Conservation (phyloP, 1,139 yeast genomes). For the Hansenula lynferdii region DNA sequence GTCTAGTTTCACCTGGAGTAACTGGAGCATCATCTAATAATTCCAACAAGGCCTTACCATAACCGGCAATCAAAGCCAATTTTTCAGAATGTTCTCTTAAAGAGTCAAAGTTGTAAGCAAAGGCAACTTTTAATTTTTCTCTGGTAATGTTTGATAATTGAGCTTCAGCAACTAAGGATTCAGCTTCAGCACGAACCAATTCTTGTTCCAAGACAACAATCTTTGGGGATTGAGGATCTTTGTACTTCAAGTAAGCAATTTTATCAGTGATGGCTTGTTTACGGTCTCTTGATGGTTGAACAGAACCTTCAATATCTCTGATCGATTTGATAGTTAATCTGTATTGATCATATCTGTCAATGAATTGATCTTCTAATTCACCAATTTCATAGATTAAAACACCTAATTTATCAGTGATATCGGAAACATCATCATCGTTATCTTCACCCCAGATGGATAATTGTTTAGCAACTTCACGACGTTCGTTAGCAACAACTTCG, state of each 20-base stretch:
- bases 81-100: constrained; percentile 96
- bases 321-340: constrained; percentile 92
- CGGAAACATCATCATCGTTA: constrained; percentile 95
- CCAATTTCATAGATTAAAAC: constrained; percentile 94
- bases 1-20: constrained; percentile 99
- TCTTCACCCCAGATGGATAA: constrained; percentile 97
- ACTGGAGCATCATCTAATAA: constrained; percentile 95
- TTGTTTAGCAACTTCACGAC: constrained; percentile 96
- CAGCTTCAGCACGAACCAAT: constrained; percentile 98
- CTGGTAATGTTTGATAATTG: constrained; percentile 97
- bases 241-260: constrained; percentile 95
- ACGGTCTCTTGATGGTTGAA: constrained; percentile 97
- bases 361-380: constrained; percentile 96
- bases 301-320: constrained; percentile 95
- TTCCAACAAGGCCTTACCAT: constrained; percentile 96
- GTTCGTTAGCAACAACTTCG: constrained; percentile 90
- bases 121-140: constrained; percentile 96
- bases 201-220: constrained; percentile 95
- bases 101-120: constrained; percentile 95
- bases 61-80: constrained; percentile 94
- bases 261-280: constrained; percentile 97
- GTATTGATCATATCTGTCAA: constrained; percentile 97
- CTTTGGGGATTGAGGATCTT: constrained; percentile 97
- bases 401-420: constrained; percentile 95
- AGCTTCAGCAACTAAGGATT: constrained; percentile 97